phyloP scores from a whole-genome alignment of 768 basidiomycete species.

The Roridomyces roridus region DNA sequence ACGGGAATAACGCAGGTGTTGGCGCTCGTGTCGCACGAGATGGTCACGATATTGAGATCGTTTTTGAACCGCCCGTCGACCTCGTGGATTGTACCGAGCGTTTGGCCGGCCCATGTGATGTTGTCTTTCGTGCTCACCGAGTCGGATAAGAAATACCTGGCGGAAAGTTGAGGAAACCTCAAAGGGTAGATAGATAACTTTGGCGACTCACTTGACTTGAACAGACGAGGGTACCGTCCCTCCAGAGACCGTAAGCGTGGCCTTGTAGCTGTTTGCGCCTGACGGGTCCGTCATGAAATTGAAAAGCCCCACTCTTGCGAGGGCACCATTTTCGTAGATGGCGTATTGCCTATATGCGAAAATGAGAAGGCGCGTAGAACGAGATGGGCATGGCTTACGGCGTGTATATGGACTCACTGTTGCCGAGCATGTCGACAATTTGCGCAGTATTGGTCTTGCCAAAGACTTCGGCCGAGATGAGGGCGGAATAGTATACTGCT shows the following conservation, averaged over 20 bases:
- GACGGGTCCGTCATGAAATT: conserved; percentile 72
- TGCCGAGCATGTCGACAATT: conserved; percentile 68
- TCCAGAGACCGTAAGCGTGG: conserved; percentile 54
- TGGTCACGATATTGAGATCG: conserved; percentile 20
- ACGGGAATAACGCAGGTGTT: conserved; percentile 32
- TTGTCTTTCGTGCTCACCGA: conserved; percentile 66
- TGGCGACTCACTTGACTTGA: conserved; percentile 49
- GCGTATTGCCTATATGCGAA: conserved; percentile 47
- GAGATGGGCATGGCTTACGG: conserved; percentile 36
- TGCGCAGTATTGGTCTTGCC: conserved; percentile 70
- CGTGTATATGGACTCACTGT: conserved; percentile 56
- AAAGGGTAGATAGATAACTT: too few relatives aligned
- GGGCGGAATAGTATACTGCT: conserved; percentile 72
- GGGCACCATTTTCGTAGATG: conserved; percentile 73
- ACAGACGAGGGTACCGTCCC: conserved; percentile 53
- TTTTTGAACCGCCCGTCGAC: conserved; percentile 33
- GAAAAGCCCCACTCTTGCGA: conserved; percentile 69
- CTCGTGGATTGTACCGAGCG: conserved; percentile 2
- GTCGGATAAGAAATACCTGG: conserved; percentile 46
- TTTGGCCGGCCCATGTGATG: conserved; percentile 79
- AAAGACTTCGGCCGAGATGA: conserved; percentile 74
- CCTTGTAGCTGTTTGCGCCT: conserved; percentile 60
- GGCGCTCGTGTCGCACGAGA: conserved; percentile 27
- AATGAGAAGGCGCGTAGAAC: too few relatives aligned
- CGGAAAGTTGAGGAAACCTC: too few relatives aligned